Evolutionary conservation across 2,329 filamentous ascomycete genomes (phyloP), one percentile per base, ranked within the genome.

Genomic region (Bimuria novae-zelandiae): DNA sequence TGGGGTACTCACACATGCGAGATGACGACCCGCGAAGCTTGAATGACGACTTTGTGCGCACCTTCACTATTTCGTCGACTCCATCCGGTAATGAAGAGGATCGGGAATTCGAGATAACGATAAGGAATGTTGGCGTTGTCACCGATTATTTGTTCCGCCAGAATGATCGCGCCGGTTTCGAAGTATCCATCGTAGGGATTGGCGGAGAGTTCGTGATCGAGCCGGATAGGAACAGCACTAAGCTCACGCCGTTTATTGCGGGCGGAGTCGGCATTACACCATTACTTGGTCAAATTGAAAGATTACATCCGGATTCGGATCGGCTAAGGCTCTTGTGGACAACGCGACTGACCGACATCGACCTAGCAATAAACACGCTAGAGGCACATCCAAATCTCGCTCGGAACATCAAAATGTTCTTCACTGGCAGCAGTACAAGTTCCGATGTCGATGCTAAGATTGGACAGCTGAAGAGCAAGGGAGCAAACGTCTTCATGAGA

Each of bases 231-330:
- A 65, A 7, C 56, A 56, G 25, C n/a, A 21, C 75, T 29, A 73
- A 76, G 1, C 73, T 84, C 1, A 67, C 80, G 1, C 78, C 77
- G 0, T 94, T 92, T 59, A 73, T 95, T 3, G 89, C 89, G 5
- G 89, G 84, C 0, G 91, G 91, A 3, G 89, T 96, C 6, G 91
- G 91, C 0, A 90, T 95, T 55, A 96, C 91, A 23, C 91, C 91
- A 1, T 62, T 94, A 3, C 76, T 95, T n/a, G 84, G 86, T 0
- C 88, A 90, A 61, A 67, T 90, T 1, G 70, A 77, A 52, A 37
- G 25, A 5, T 40, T 68, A 0, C 23, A 55, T 33, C 3, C 64
- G 2, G 14, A 29, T 0, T 52, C 58, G 1, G 49, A 41, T 1
- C 40, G 70, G 3, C 67, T 94, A 32, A 74, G 64, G 22, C 67